Evolutionary conservation across 164 flowering plant species (phyloP).

Genomic region (Stephania cephalantha): DNA sequence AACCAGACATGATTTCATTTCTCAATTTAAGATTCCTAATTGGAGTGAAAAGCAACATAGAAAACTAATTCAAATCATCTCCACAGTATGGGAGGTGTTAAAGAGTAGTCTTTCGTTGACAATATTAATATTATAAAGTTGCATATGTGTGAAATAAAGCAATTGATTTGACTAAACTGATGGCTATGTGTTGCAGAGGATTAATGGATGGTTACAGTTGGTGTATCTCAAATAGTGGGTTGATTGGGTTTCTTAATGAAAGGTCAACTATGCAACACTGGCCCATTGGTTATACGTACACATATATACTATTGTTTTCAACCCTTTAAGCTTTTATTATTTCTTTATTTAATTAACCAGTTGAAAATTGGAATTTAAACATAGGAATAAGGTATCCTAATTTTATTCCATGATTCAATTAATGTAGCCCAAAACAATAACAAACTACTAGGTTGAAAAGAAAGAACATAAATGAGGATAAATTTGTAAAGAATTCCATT

Average conservation of each 20-base stretch:
- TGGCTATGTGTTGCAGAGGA: background rate
- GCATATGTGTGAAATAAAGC: too few species aligned
- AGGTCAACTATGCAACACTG: background rate
- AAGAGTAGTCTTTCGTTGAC: too few species aligned
- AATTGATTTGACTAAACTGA: background rate
- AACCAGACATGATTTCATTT: background rate
- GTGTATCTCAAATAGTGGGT: background rate
- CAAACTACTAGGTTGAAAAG: too few species aligned
- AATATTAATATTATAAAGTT: too few species aligned
- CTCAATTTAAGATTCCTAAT: background rate
- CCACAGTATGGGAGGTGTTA: background rate
- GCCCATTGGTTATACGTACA: background rate
- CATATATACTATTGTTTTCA: background rate
- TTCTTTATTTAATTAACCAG: background rate
- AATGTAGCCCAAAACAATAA: too few species aligned
- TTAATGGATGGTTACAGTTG: background rate
- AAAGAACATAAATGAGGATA: too few species aligned
- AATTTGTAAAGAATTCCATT: too few species aligned
- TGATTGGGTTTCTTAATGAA: background rate
- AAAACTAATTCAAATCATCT: background rate
- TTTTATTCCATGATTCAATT: too few species aligned
- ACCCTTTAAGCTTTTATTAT: background rate
- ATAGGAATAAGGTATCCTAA: too few species aligned
- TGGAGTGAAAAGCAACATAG: background rate
- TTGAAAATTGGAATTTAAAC: too few species aligned